Evolutionary conservation across 345 rosid genomes (phyloP).

Genomic region (Iberis pinnata): DNA sequence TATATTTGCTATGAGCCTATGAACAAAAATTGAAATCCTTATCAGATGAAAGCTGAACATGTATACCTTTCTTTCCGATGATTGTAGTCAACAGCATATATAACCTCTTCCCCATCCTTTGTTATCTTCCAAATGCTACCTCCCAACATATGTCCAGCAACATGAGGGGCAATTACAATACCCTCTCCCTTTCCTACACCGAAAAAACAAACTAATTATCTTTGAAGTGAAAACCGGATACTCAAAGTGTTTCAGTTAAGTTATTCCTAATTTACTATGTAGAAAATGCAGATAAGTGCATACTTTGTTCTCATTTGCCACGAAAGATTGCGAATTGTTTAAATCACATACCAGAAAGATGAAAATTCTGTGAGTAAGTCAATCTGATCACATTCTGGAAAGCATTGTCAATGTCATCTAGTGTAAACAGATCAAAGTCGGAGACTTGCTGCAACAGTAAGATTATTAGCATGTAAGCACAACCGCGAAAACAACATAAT

Average conservation of each 20-base stretch:
- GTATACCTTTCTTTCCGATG: slow-evolving; percentile 87
- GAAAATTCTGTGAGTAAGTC: slow-evolving; percentile 79
- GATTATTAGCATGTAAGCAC: slow-evolving; percentile 9
- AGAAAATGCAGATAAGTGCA: too few species aligned
- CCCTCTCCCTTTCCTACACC: slow-evolving; percentile 87
- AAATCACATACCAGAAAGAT: slow-evolving; percentile 61
- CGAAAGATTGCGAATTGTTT: not conserved
- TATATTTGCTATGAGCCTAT: slow-evolving; percentile 1
- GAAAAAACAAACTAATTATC: slow-evolving; percentile 1
- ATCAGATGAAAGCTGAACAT: slow-evolving; percentile 19
- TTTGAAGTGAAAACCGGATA: not conserved
- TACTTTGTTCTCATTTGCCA: too few species aligned
- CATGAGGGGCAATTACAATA: slow-evolving; percentile 91
- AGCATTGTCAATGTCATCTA: slow-evolving; percentile 89
- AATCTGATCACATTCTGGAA: slow-evolving; percentile 82
- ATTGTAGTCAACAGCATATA: slow-evolving; percentile 95
- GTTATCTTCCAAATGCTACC: slow-evolving; percentile 96
- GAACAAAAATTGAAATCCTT: not conserved
- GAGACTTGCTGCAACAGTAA: slow-evolving; percentile 71
- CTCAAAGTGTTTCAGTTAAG: not conserved
- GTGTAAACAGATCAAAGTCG: slow-evolving; percentile 81
- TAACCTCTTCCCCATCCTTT: slow-evolving; percentile 95
- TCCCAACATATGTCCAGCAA: slow-evolving; percentile 93
- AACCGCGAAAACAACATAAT: not conserved
- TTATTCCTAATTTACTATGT: too few species aligned